These are phyloP conservation scores for Phlyctochytrium bullatum DNA, from an alignment of 192 early-diverging fungal genomes.

Conservation along the genomic window DNA sequence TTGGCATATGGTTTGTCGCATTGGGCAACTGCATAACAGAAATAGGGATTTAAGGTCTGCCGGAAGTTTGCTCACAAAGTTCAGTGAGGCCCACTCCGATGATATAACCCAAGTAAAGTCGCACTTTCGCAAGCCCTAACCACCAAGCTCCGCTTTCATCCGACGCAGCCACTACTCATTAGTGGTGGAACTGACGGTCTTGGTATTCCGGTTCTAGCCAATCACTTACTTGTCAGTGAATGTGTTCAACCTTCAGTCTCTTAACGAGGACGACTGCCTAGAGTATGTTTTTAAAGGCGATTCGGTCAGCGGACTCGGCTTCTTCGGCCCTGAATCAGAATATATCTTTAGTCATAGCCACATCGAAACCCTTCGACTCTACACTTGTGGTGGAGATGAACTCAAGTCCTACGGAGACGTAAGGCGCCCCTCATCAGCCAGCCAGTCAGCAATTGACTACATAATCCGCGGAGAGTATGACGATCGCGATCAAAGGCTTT, in stretches of 20 bases:
- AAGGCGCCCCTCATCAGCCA: conserved; percentile 31
- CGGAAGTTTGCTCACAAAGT: conserved; percentile 19
- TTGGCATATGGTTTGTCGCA: conserved; percentile 38
- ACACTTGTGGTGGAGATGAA: conserved; percentile 49
- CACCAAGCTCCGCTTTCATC: conserved; percentile 42
- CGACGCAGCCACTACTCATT: conserved; percentile 28
- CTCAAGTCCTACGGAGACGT: conserved; percentile 76
- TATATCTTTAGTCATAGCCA: conserved; percentile 87
- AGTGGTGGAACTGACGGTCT: conserved; percentile 48
- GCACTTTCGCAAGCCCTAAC: background rate
- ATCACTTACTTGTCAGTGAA: conserved; percentile 33
- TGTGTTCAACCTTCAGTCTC: conserved; percentile 69
- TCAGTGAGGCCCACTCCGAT: conserved; percentile 53
- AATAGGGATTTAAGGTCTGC: conserved; percentile 36
- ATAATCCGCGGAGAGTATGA: conserved; percentile 82
- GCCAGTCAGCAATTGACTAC: conserved; percentile 62
- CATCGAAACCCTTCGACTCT: conserved; percentile 86
- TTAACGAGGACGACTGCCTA: conserved; percentile 88
- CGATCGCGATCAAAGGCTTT: conserved; percentile 64
- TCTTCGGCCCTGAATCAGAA: conserved; percentile 87
- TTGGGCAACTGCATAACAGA: background rate
- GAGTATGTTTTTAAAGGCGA: conserved; percentile 78
- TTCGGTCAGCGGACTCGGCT: conserved; percentile 81
- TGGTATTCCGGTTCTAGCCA: background rate
- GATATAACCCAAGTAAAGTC: conserved; percentile 47